phyloP scores from a whole-genome alignment of 2,329 filamentous ascomycete genomes.

The Pseudopyrenochaeta lycopersici region DNA sequence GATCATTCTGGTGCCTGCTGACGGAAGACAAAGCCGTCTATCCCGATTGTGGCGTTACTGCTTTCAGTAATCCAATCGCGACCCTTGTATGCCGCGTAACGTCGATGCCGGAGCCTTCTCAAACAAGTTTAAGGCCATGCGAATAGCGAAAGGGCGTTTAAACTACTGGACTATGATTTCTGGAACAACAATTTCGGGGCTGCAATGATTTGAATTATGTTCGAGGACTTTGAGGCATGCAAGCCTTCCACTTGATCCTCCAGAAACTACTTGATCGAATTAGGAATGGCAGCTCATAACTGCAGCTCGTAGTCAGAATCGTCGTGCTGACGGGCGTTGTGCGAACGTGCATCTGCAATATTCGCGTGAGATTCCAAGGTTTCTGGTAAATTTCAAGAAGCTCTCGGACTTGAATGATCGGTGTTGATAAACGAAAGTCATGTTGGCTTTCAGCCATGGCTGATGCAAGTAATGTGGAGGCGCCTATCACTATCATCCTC shows the following conservation, averaged over 20 bases:
- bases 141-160: not conserved
- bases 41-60: constrained; percentile 3
- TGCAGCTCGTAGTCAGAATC: not conserved
- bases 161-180: not conserved
- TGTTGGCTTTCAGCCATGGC: not conserved
- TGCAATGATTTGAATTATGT: not conserved
- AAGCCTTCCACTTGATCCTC: not conserved
- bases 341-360: not conserved
- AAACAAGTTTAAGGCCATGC: constrained; percentile 10
- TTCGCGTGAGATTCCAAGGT: not conserved
- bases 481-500: not conserved
- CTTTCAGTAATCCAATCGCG: not conserved
- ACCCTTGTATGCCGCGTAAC: constrained; percentile 1
- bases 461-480: not conserved
- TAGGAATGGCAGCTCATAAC: not conserved
- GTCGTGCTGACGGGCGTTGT: not conserved
- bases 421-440: not conserved
- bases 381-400: not conserved
- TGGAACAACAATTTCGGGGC: not conserved
- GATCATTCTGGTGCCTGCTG: not conserved
- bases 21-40: constrained; percentile 4
- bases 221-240: not conserved
- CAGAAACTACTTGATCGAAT: not conserved
- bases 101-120: not conserved
- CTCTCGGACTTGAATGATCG: not conserved